Percentiles rank a stretch among this genome's conserved stretches.
Evolutionary conservation across 768 basidiomycete genomes (phyloP).

Genomic region (Russula sp.): DNA sequence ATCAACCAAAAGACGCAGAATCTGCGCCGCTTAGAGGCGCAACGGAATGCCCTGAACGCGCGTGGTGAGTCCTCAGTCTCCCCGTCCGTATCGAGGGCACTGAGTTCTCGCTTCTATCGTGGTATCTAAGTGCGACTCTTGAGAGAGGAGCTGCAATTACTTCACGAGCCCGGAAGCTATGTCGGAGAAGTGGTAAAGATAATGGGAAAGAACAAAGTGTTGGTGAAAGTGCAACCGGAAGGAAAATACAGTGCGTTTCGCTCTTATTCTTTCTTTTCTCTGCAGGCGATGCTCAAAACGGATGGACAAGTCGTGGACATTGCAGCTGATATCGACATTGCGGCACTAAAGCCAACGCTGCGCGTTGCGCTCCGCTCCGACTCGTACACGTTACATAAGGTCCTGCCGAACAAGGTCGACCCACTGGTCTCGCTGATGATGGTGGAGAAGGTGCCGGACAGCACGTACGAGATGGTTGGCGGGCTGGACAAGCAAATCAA

Average conservation of each 20-base stretch:
- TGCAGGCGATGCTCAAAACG: not conserved
- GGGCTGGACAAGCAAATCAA: conserved; percentile 98
- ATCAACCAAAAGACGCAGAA: conserved; percentile 98
- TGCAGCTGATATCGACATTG: conserved; percentile 80
- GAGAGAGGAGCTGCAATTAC: conserved; percentile 85
- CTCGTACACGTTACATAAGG: conserved; percentile 94
- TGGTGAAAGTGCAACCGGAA: conserved; percentile 98
- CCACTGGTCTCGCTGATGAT: conserved; percentile 99
- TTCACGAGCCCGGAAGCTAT: conserved; percentile 95
- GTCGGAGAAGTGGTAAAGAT: conserved; percentile 98
- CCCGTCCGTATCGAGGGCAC: not conserved
- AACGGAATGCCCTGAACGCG: conserved; percentile 95
- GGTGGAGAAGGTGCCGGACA: conserved; percentile 99
- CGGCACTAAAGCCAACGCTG: conserved; percentile 74
- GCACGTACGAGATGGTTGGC: conserved; percentile 99
- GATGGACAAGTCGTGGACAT: conserved; percentile 79
- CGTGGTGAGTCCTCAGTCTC: conserved; percentile 55
- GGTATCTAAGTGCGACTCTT: conserved; percentile 69
- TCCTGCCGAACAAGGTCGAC: conserved; percentile 96
- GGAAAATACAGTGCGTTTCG: conserved; percentile 90
- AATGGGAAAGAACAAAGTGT: conserved; percentile 98
- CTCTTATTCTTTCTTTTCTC: not conserved
- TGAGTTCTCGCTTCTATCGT: conserved; percentile 3
- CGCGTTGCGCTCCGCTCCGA: conserved; percentile 96
- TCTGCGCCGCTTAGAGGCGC: conserved; percentile 90